These are phyloP conservation scores for Apiospora hydei DNA, from an alignment of 2,329 filamentous ascomycete genomes.

Conservation along the genomic window DNA sequence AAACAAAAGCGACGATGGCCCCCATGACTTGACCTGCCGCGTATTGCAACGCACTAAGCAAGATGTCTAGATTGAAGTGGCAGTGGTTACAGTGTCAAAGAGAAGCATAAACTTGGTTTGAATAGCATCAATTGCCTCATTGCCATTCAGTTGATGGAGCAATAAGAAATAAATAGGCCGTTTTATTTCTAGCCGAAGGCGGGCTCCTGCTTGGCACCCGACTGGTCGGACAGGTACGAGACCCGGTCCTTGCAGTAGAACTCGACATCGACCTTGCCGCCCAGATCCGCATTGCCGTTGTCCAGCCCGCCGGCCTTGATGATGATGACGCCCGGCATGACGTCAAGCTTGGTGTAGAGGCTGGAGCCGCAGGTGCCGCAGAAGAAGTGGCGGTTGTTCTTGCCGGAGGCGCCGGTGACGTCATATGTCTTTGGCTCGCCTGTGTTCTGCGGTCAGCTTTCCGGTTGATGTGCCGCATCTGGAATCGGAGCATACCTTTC, in stretches of 20 bases:
- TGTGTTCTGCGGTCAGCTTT: slow-evolving; percentile 33
- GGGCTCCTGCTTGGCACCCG: slow-evolving; percentile 9
- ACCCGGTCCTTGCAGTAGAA: slow-evolving; percentile 61
- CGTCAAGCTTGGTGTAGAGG: slow-evolving; percentile 59
- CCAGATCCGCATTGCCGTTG: slow-evolving; percentile 52
- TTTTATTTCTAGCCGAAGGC: neutral
- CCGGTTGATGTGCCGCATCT: neutral
- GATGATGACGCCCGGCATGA: slow-evolving; percentile 57
- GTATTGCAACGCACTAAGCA: no score
- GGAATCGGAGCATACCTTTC: slow-evolving; percentile 46
- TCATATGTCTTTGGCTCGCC: slow-evolving; percentile 57
- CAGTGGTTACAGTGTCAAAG: no score
- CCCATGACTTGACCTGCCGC: no score
- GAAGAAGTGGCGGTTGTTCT: slow-evolving; percentile 64
- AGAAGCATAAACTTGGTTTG: no score
- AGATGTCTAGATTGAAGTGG: no score
- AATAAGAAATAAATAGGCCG: no score
- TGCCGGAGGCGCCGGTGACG: slow-evolving; percentile 55
- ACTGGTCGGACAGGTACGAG: slow-evolving; percentile 44
- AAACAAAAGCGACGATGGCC: no score
- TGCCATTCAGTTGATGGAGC: no score
- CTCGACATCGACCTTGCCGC: slow-evolving; percentile 54
- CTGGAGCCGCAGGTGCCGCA: slow-evolving; percentile 59
- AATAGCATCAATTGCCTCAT: no score
- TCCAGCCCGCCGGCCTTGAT: slow-evolving; percentile 62